Evolutionary conservation across 225 moss, liverwort and hornwort genomes (phyloP), one percentile per base, ranked within the genome.

Genomic region (Bryum argenteum): DNA sequence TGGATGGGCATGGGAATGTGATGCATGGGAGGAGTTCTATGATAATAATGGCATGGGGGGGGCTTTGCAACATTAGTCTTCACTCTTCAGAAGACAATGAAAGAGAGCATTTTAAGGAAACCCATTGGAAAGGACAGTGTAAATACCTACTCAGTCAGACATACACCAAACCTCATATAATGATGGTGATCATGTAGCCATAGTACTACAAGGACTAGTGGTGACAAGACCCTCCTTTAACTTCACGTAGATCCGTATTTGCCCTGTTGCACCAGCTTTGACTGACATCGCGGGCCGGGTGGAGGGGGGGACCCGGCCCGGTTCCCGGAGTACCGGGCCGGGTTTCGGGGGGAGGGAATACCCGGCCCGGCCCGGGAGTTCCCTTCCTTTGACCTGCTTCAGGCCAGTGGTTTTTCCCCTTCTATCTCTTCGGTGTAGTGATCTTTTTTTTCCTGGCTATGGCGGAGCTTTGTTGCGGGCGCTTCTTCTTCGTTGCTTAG

Each of bases 91-190:
- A 70, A 23, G 12, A 44, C 44, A 61, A 66, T 62, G 62, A 70
- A 10, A 55, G 61, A 55, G 61, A 73, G 22, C 54, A 23, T 67
- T 60, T 61, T 67, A 53, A 33, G 33, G 61, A 11, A 48, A 10
- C 47, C 23, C 12, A 37, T 15, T n/a, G n/a, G 69, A 75, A 66
- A 80, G 76, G 55, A 70, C 78, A 56, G 74, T n/a, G n/a, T 66
- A 66, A 77, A 65, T 28, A 82, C 78, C 78, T 70, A 78, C 78
- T 66, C 77, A 74, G 81, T 73, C 81, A 78, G 74, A 69, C 70
- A 78, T 48, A 74, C 77, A 81, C 77, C 82, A 78, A 78, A 70
- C 78, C 70, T 61, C 74, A 66, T 61, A 70, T 74, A 74, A 81
- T 81, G 70, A 82, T 78, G 82, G 61, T 74, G 74, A 61, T 82